Base-by-base conservation (phyloP, 192 early-diverging fungal genomes). In the Coemansia sp. region DNA sequence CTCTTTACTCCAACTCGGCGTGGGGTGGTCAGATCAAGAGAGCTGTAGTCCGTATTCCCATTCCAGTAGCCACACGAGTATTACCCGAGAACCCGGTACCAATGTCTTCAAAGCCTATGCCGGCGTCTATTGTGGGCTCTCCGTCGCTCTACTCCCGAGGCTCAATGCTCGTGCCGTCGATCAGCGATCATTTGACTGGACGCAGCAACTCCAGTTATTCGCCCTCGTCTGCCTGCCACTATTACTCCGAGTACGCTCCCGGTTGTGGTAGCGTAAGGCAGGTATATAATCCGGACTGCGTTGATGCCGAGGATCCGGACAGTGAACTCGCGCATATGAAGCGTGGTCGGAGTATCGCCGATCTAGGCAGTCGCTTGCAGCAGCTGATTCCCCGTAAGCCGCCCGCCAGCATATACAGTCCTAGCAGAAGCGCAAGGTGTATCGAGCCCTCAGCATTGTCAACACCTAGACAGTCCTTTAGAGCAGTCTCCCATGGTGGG, bases 301-400 rank as follows among this genome's bases (percentile, higher is more conserved):
- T 33, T 13, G 31, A 34, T 6, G 31, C 57, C 2, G 57, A 60
- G 57, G 57, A 60, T 60, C 31, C 31, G 33, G 57, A 60, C 31
- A 60, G 57, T 33, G 57, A 60, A 15, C 57, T 60, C 57, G 36
- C 31, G 57, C 31, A 18, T 60, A 60, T 73, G 5, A 67, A 64
- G 34, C 78, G 71, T 13, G 73, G 70, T 1, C 60, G 76, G 3
- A 75, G 76, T 42, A 75, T 84, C 5, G 71, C 74, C 29, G 81
- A 84, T 51, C 51, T 78, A 20, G 71, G 81, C 1, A 63, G 49
- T 2, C 68, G 73, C 10, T 54, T 84, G 54, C 76, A 84, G 70
- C 76, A 79, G 52, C 60, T 84, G 24, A 78, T 84, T 47, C 81
- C 81, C 6, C 81, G 81, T n/a, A 60, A 36, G 57, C 5, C 73